Percentiles rank a stretch among this genome's conserved stretches.
These are phyloP conservation scores for Bombardia bombarda DNA, from an alignment of 495 filamentous ascomycete species.

Conservation along the genomic window DNA sequence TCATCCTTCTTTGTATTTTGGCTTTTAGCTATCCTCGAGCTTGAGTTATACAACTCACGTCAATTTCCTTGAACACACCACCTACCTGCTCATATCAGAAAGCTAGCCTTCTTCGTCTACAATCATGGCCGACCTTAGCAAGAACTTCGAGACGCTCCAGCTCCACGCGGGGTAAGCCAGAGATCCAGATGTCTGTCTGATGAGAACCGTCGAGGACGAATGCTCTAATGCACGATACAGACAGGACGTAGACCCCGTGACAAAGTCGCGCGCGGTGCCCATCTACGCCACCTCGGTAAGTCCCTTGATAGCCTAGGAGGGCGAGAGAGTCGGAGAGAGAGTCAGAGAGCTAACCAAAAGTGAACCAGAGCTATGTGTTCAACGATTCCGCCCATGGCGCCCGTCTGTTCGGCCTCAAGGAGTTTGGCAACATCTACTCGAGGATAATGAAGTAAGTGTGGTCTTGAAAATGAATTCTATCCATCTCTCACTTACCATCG, in stretches of 20 bases:
- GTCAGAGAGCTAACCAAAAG: conserved; percentile 1
- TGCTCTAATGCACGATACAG: conserved; percentile 33
- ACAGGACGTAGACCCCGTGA: conserved; percentile 75
- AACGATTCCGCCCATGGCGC: conserved; percentile 97
- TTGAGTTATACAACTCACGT: neutral
- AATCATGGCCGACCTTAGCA: conserved; percentile 32
- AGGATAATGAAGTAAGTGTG: conserved; percentile 79
- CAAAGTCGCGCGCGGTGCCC: conserved; percentile 86
- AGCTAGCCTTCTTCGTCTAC: neutral
- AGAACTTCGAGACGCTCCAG: conserved; percentile 87
- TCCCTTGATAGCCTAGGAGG: neutral
- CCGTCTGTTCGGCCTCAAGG: conserved; percentile 92
- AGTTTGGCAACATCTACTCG: conserved; percentile 97
- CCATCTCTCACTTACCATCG: neutral
- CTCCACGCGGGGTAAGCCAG: conserved; percentile 92
- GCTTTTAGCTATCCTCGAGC: conserved; percentile 1
- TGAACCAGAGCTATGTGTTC: conserved; percentile 72
- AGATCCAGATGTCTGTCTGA: too few relatives aligned
- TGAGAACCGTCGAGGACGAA: too few relatives aligned
- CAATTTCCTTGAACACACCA: neutral
- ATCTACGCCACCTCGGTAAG: conserved; percentile 90
- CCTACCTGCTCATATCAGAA: neutral
- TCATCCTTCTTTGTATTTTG: too few relatives aligned
- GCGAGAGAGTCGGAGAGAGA: neutral
- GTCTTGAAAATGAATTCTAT: neutral